These are phyloP conservation scores for Cyberlindnera suaveolens DNA, from an alignment of 805 yeast species.

Conservation along the genomic window DNA sequence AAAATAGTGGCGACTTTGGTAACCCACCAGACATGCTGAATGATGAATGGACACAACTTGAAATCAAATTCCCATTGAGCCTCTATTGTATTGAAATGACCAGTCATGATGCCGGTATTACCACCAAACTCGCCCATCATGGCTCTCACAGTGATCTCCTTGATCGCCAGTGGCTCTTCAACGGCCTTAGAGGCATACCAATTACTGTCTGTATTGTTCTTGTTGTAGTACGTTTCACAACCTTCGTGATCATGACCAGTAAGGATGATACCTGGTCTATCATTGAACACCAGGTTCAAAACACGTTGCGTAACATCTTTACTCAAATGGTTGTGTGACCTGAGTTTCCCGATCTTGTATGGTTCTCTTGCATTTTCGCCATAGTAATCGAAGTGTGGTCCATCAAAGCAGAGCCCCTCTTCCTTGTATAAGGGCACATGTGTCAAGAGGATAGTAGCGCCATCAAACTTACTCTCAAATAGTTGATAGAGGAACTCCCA, in stretches of 20 bases:
- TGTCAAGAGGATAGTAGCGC: slow-evolving; percentile 77
- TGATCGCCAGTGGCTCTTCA: slow-evolving; percentile 34
- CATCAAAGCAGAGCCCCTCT: slow-evolving; percentile 82
- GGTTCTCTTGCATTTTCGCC: slow-evolving; percentile 51
- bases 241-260: slow-evolving; percentile 98
- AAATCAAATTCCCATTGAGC: slow-evolving; percentile 62
- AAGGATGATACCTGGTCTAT: slow-evolving; percentile 69
- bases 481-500: slow-evolving; percentile 68
- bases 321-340: slow-evolving; percentile 83
- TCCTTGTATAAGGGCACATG: slow-evolving; percentile 86
- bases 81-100: slow-evolving; percentile 43
- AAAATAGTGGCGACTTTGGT: slow-evolving; percentile 49
- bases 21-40: slow-evolving; percentile 97
- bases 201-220: slow-evolving; percentile 29
- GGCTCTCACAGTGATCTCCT: slow-evolving; percentile 81
- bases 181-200: slow-evolving; percentile 55
- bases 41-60: slow-evolving; percentile 69
- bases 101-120: slow-evolving; percentile 78
- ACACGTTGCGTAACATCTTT: slow-evolving; percentile 60
- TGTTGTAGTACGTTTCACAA: slow-evolving; percentile 66
- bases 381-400: slow-evolving; percentile 65
- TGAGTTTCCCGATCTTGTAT: slow-evolving; percentile 60
- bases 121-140: slow-evolving; percentile 98
- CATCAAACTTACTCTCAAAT: slow-evolving; percentile 49
- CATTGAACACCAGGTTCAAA: slow-evolving; percentile 62